Evolutionary conservation across 805 yeast genomes (phyloP), one percentile per base, ranked within the genome.

Genomic region (Ogataea dorogensis): DNA sequence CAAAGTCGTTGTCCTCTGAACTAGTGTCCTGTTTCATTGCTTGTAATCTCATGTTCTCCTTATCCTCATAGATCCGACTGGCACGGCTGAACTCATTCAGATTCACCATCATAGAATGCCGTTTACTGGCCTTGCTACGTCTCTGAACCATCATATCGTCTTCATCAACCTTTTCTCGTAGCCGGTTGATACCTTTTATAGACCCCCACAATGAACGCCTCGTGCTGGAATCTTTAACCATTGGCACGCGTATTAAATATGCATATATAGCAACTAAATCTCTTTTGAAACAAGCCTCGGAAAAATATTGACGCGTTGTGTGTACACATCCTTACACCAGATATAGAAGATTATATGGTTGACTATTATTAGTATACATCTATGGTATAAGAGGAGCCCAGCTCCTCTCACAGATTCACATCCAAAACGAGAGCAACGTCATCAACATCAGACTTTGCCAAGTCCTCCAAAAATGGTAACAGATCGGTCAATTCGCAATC

Each of bases 401-500:
- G 39, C 39, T 35, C 39, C 19, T 29, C 39, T 35, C 37, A 41
- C 33, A 41, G 34, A 31, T 77, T 76, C 35, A 87, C 86, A 63
- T 91, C 96, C 51, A 93, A 72, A 29, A 91, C 91, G 46, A 81
- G 62, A 23, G 88, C 79, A 22, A 93, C 94, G 61, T 93, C 96
- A 46, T 80, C 82, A 36, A 93, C 96, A 29, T 70, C 71, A 8
- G 70, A 58, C 46, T 71, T 65, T 5, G 96, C 77, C 38, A 93
- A 65, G 58, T 93, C 98, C 59, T 87, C 86, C 49, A 93, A 70
- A 42, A 93, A 79, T 10, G 98, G 98, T 36, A 93, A 66, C 62
- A 93, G 77, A 63, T 93, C 99, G 44, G 86, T 63, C 52, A 93
- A 71, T 69, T 93, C 99, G 59, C 89, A 89, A 61, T 93, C 99